Conservation (phyloP, 208 protist species). For the Trypanosoma cruzi region DNA sequence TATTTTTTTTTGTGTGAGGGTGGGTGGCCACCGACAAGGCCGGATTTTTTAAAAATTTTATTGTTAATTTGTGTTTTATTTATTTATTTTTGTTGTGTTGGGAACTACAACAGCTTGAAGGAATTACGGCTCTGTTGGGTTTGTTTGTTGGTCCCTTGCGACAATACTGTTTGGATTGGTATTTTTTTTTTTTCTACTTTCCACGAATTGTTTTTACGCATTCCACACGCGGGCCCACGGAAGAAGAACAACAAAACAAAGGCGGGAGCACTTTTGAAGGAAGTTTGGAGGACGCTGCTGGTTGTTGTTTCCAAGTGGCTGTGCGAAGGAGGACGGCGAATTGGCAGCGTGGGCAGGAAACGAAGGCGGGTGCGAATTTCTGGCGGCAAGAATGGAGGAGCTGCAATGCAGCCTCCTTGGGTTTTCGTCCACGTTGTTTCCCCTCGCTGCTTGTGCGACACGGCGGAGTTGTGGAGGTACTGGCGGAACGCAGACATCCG, state of each 20-base stretch:
- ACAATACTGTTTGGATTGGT: not conserved
- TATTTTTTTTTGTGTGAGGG: too few species aligned
- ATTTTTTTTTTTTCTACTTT: not conserved
- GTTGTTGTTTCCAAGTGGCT: too few species aligned
- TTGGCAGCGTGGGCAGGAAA: conserved; percentile 2
- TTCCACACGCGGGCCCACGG: not conserved
- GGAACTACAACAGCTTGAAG: too few species aligned
- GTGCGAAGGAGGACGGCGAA: not conserved
- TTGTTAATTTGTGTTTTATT: conserved; percentile 11
- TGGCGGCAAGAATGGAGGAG: conserved; percentile 87
- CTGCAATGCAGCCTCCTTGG: conserved; percentile 80
- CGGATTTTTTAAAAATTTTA: too few species aligned
- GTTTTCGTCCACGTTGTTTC: conserved; percentile 59
- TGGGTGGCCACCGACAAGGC: too few species aligned
- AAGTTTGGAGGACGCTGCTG: too few species aligned
- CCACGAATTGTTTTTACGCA: too few species aligned
- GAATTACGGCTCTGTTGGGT: not conserved
- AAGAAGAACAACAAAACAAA: not conserved
- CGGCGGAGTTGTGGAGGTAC: not conserved
- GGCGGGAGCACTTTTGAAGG: not conserved
- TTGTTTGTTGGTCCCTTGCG: not conserved
- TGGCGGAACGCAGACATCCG: not conserved
- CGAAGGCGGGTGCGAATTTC: too few species aligned
- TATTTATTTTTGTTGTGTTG: conserved; percentile 3
- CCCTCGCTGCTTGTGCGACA: not conserved